These are phyloP conservation scores for Eimeria zaria DNA, from an alignment of 169 alveolate genomes.

Conservation along the genomic window DNA sequence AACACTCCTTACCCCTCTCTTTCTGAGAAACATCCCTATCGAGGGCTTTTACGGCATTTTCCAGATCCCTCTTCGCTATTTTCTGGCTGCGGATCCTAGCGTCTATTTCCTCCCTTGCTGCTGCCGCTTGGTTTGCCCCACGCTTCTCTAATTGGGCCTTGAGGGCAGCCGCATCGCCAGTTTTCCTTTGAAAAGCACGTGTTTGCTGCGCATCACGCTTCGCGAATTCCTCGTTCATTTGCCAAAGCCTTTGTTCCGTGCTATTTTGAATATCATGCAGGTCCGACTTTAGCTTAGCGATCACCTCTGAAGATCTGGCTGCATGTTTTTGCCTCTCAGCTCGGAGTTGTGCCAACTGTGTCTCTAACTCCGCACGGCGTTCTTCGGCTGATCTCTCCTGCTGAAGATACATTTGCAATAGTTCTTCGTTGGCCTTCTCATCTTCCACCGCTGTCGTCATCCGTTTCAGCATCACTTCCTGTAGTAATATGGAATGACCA, in stretches of 20 bases:
- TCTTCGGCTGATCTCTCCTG: conserved; percentile 66
- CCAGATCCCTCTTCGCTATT: conserved; percentile 76
- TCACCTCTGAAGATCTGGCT: conserved; percentile 54
- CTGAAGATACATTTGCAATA: conserved; percentile 73
- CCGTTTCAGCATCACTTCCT: conserved; percentile 82
- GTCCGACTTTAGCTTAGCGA: conserved; percentile 81
- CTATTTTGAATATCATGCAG: conserved; percentile 71
- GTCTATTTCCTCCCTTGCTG: conserved; percentile 70
- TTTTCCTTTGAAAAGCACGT: conserved; percentile 48
- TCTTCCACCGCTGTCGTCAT: conserved; percentile 78
- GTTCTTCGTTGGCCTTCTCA: conserved; percentile 72
- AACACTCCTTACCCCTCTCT: background rate
- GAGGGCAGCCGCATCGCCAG: conserved; percentile 26
- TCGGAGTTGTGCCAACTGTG: conserved; percentile 79
- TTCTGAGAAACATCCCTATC: conserved; percentile 76
- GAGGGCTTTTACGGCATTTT: conserved; percentile 26
- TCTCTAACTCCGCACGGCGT: conserved; percentile 81
- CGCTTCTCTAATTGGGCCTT: conserved; percentile 73
- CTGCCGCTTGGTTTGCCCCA: conserved; percentile 29
- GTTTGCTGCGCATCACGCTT: conserved; percentile 69
- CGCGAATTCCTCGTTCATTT: conserved; percentile 57
- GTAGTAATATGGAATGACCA: background rate
- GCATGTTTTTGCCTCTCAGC: conserved; percentile 78
- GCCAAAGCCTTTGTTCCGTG: conserved; percentile 76
- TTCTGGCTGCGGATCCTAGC: conserved; percentile 43